Base-by-base conservation (phyloP, 768 basidiomycete genomes). In the Amanita polypyramis region DNA sequence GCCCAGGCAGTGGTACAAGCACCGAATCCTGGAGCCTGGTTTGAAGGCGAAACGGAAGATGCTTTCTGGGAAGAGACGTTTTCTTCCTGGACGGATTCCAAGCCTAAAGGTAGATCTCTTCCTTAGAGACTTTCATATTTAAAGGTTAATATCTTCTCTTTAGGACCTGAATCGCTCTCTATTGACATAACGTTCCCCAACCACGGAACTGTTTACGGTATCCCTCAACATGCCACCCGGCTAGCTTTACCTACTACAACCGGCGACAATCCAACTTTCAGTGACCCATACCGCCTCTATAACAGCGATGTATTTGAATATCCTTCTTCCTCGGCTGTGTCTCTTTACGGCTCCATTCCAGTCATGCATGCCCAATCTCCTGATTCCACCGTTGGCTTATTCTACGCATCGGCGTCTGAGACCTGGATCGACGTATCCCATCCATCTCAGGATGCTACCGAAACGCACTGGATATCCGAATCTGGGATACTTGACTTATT, bases 291-390 rank as follows among this genome's bases (percentile, higher is more conserved):
- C 67, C 80, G 96, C 20, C 79, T 99, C 2, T 96, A 84, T 68
- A 99, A 99, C 58, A 69, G 84, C 44, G 96, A 99, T 58, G 93
- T 97, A 34, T 98, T 97, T 61, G 94, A 99, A 65, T 97, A 98
- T 64, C 77, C 86, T 20, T 80, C 90, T 0, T 83, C 81, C 19
- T 82, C 82, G 1, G 66, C 82, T 2, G 80, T 83, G 55, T 82
- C 87, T 1, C 79, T 97, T 42, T 97, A 98, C 58, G 94, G 95
- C 42, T 80, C 86, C 15, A 87, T 97, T 49, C 95, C 89, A 10
- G 63, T 97, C 53, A 79, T 99, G 71, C 92, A 99, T 56, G 95
- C 96, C 0, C 95, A 97, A 55, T 84, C 90, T 0, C 67, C 76
- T 27, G 79, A 82, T 7, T 85, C 88, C 0, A 96, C 95, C 5